A percentile compares a stretch with the other conserved stretches of the same genome.
Evolutionary conservation across 495 filamentous ascomycete species (phyloP).

Genomic region (Acidiella bohemica): DNA sequence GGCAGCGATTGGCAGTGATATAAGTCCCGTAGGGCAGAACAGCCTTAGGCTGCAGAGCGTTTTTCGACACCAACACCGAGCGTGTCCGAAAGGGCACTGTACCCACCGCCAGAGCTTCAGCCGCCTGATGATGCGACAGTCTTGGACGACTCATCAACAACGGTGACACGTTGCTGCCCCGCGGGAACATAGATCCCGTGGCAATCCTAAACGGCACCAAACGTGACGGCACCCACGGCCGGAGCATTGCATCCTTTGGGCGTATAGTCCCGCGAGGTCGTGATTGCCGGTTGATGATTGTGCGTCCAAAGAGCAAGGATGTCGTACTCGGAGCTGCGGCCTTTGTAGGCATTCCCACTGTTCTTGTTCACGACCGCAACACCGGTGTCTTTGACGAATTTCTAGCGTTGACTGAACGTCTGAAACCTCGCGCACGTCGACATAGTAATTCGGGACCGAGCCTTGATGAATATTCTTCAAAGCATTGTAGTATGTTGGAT

Average conservation of each 20-base stretch:
- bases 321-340: constrained; percentile 1
- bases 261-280: not conserved
- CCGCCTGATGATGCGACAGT: constrained; percentile 14
- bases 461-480: constrained; percentile 5
- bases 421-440: constrained; percentile 5
- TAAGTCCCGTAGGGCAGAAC: constrained; percentile 15
- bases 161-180: constrained; percentile 4
- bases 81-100: constrained; percentile 3
- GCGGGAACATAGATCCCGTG: constrained; percentile 5
- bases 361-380: constrained; percentile 9
- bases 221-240: constrained; percentile 4
- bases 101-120: constrained; percentile 16
- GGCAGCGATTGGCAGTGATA: constrained; percentile 12
- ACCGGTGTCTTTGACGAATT: constrained; percentile 1
- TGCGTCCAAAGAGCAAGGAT: constrained; percentile 7
- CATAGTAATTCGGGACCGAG: constrained; percentile 7
- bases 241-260: constrained; percentile 7
- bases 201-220: constrained; percentile 12
- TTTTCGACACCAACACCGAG: constrained; percentile 17
- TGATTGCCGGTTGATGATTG: constrained; percentile 6
- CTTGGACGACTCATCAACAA: constrained; percentile 9
- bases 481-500: constrained; percentile 4
- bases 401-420: constrained; percentile 11
- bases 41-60: constrained; percentile 11
- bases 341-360: constrained; percentile 10